phyloP scores from a whole-genome alignment of 306 rosid species.

The Sicyos baderoa region DNA sequence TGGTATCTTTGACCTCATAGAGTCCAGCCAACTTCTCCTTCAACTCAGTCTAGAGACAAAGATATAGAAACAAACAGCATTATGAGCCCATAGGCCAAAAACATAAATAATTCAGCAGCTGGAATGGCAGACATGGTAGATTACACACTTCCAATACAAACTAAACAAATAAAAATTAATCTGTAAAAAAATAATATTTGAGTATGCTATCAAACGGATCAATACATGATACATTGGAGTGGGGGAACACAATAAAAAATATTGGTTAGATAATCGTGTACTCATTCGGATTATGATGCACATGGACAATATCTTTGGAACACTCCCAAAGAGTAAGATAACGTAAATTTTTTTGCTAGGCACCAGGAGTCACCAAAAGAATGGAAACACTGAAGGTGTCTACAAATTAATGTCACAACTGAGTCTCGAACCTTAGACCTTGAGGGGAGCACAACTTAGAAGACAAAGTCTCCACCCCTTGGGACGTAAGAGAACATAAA shows the following conservation, averaged over 20 bases:
- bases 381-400: no score
- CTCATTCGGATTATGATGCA: neutral
- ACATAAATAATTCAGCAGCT: neutral
- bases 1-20: constrained; percentile 77
- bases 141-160: neutral
- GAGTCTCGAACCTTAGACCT: no score
- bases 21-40: constrained; percentile 76
- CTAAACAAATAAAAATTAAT: neutral
- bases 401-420: no score
- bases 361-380: no score
- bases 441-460: no score
- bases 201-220: no score
- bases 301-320: no score
- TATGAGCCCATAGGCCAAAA: neutral
- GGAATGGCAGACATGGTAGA: no score
- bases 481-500: no score
- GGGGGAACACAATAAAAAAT: neutral
- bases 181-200: neutral
- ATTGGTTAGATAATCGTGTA: neutral
- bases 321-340: neutral
- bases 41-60: constrained; percentile 54
- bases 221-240: no score
- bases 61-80: neutral
- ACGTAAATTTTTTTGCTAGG: no score
- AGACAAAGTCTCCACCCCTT: no score